These are phyloP conservation scores for Boletus tylopilopsis DNA, from an alignment of 768 basidiomycete genomes.

Conservation along the genomic window DNA sequence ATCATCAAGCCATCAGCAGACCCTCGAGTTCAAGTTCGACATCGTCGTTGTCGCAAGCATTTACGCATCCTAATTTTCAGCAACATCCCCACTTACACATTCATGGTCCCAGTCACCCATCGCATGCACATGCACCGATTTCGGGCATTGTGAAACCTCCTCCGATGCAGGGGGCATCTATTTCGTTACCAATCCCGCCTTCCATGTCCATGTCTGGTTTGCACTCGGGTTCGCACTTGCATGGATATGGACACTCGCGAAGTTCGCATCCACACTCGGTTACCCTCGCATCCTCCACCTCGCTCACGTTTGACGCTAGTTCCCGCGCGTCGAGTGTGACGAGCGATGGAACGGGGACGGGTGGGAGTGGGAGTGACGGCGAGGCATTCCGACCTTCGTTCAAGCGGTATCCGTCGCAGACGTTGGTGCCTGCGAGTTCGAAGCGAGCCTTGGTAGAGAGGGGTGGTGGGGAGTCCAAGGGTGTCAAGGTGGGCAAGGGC, in stretches of 20 bases:
- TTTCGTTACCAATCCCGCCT: slow-evolving; percentile 34
- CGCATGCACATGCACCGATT: background rate
- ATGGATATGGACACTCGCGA: background rate
- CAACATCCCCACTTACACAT: background rate
- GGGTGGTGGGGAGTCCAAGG: slow-evolving; percentile 13
- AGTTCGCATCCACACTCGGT: slow-evolving; percentile 5
- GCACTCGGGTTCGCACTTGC: slow-evolving; percentile 5
- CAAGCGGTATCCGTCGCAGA: slow-evolving; percentile 71
- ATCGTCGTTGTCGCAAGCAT: slow-evolving; percentile 41
- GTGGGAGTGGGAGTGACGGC: slow-evolving; percentile 30
- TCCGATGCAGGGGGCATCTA: slow-evolving; percentile 27
- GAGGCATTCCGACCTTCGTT: slow-evolving; percentile 54
- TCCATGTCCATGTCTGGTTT: slow-evolving; percentile 15
- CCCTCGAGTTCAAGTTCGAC: slow-evolving; percentile 37
- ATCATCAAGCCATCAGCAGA: slow-evolving; percentile 29
- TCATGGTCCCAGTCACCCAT: background rate
- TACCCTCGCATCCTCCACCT: slow-evolving; percentile 3
- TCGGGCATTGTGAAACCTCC: slow-evolving; percentile 20
- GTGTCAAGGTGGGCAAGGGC: slow-evolving; percentile 7
- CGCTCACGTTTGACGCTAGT: slow-evolving; percentile 20
- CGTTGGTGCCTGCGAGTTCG: slow-evolving; percentile 54
- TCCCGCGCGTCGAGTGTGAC: slow-evolving; percentile 31
- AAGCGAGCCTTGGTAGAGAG: slow-evolving; percentile 50
- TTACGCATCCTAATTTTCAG: slow-evolving; percentile 25
- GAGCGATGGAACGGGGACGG: slow-evolving; percentile 31